Percentiles rank a stretch among this genome's conserved stretches.
phyloP scores from a whole-genome alignment of 176 grass and related monocot genomes.

The Calamus simplicifolius region DNA sequence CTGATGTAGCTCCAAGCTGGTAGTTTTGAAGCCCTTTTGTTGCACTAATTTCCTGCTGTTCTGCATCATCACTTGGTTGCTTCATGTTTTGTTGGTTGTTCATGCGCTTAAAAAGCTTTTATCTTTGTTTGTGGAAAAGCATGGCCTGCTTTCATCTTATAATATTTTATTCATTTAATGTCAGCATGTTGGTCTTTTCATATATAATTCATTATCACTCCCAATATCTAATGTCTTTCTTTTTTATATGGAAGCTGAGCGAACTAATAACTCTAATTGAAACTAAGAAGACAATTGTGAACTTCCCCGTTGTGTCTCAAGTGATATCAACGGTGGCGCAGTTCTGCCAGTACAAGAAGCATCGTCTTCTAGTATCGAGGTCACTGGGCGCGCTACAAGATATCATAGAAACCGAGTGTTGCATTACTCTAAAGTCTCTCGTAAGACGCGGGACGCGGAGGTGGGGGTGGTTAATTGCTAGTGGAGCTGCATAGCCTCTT shows the following conservation, averaged over 20 bases:
- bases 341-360: constrained; percentile 17
- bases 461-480: no score
- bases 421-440: no score
- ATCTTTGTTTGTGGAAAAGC: no score
- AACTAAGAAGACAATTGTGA: constrained; percentile 17
- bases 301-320: constrained; percentile 16
- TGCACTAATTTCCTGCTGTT: no score
- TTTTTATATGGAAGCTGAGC: constrained; percentile 36
- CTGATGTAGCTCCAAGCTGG: no score
- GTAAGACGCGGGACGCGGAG: no score
- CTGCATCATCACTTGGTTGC: no score
- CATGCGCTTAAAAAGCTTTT: no score
- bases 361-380: constrained; percentile 23
- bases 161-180: not conserved
- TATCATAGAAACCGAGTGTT: constrained; percentile 11
- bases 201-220: not conserved
- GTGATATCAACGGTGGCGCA: constrained; percentile 31
- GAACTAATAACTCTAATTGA: constrained; percentile 60
- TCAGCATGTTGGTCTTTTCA: constrained; percentile 4
- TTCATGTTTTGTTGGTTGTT: no score
- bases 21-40: no score
- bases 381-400: constrained; percentile 8
- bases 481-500: no score
- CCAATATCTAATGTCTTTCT: no score
- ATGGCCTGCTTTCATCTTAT: not conserved